Evolutionary conservation across 108 stramenopile genomes (phyloP), one percentile per base, ranked within the genome.

Genomic region (Hondaea fermentalgiana): DNA sequence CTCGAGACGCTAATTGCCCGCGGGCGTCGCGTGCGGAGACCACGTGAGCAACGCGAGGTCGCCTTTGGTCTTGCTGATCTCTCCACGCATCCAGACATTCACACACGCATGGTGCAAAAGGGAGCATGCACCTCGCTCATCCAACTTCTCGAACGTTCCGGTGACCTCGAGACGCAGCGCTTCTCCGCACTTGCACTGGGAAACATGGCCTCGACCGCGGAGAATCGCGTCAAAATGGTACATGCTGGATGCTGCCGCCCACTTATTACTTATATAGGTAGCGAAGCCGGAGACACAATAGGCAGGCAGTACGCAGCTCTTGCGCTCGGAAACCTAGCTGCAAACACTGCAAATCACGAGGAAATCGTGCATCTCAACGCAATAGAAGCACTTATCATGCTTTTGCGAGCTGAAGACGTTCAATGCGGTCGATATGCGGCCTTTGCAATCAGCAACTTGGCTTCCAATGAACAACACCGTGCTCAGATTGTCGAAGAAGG

Each of bases 21-120:
- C 71, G 96, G 96, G n/a, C 93, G 96, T 35, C 94, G 95, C 5
- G 95, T 93, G 44, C 88, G 91, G 57, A 93, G 92, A 60, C 93
- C 94, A 44, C 88, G 90, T 28, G 96, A 96, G 71, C 95, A 96
- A 90, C 94, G 95, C 23, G 96, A 97, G 87, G 96, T 96, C 19
- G 93, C 95, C 5, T 97, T 96, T 64, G 96, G 96, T 10, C 91
- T 97, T 4, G 96, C 95, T 4, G 96, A 95, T 49, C 92, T 96
- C 16, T 96, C 96, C 35, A 96, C 96, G 6, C 93, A 95, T 58
- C 64, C 25, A 3, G 92, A 94, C 53, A 47, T 90, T 4, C 96
- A 95, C 90, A 95, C 94, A 59, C 90, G 94, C 5, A 90, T 96
- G 42, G 95, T 96, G 42, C 93, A 94, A 51, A 97, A 97, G 91